These are phyloP conservation scores for Coemansia sp. DNA, from an alignment of 192 early-diverging fungal genomes.

Conservation along the genomic window DNA sequence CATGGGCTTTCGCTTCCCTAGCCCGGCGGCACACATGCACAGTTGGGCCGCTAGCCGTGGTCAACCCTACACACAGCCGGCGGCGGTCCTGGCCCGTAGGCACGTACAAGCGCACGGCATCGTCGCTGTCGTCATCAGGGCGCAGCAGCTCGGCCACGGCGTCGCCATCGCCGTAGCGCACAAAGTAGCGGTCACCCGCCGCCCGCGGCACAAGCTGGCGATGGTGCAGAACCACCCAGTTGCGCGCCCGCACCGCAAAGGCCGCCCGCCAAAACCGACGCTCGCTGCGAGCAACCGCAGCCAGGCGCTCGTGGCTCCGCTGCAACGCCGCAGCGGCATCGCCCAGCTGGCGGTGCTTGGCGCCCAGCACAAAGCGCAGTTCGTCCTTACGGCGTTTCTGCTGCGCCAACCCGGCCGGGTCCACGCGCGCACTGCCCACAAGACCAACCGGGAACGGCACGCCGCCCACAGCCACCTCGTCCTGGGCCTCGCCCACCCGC, in stretches of 20 bases:
- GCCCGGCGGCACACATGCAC: no score
- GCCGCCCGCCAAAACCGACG: slow-evolving; percentile 36
- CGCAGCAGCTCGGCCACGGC: slow-evolving; percentile 38
- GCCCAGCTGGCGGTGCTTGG: slow-evolving; percentile 35
- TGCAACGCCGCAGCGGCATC: slow-evolving; percentile 33
- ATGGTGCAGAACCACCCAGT: slow-evolving; percentile 39
- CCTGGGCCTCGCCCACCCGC: slow-evolving; percentile 6
- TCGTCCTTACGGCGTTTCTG: slow-evolving; percentile 10
- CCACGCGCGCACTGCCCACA: slow-evolving; percentile 21
- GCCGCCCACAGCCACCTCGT: slow-evolving; percentile 30
- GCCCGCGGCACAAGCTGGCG: slow-evolving; percentile 2
- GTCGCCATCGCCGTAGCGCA: slow-evolving; percentile 27
- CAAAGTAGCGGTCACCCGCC: slow-evolving; percentile 29
- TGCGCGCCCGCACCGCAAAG: slow-evolving; percentile 25
- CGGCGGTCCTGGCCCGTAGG: no score
- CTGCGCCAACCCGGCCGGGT: background rate
- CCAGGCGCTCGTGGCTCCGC: slow-evolving; percentile 9
- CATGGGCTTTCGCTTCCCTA: no score
- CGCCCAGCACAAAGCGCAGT: slow-evolving; percentile 38
- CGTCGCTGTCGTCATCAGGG: background rate
- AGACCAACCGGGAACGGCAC: slow-evolving; percentile 27
- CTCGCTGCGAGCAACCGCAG: slow-evolving; percentile 8
- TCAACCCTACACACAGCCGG: no score
- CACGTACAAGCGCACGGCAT: background rate
- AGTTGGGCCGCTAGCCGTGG: no score